Evolutionary conservation across 352 stramenopile genomes (phyloP), one percentile per base, ranked within the genome.

Genomic region (Phytophthora nicotianae): DNA sequence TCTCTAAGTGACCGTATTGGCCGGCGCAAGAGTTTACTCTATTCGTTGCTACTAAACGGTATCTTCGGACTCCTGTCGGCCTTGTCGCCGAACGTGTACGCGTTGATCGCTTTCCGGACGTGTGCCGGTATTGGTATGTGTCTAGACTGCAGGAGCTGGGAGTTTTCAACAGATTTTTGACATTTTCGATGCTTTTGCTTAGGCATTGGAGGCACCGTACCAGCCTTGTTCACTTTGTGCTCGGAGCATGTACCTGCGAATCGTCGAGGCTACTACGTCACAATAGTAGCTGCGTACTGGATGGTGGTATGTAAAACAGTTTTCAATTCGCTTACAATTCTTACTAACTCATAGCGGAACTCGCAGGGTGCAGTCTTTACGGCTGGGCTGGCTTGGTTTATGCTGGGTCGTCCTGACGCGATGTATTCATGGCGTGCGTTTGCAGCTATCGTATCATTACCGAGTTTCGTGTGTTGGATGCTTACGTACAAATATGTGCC

Each of bases 271-370:
- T 88, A 86, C 32, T 94, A 92, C 65, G 75, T 97, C 40, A 97
- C 87, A 17, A 77, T 96, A 43, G 79, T 97, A 7, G 88, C 87
- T 14, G 89, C 81, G 3, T 97, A 96, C 68, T 97, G 91, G 91
- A 97, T 97, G 87, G 73, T 97, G 51, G 80, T 86, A 57, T 33
- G 80, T 81, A 16, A 17, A 50, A 1, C 9, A 27, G 9, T 7
- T 40, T 23, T 58, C 5, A 4, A 40, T 26, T 40, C 11, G 8
- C 29, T 3, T 14, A 47, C 23, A 17, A 10, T 46, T 16, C 14
- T n/a, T 29, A 43, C 38, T 29, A 26, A 35, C 23, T 47, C 26
- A 21, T 32, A 47, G 33, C 41, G 41, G 16, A 33, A 45, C 46
- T 13, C 2, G 1, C 32, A 89, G 77, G 91, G 91, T 23, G 90